Evolutionary conservation across 192 early-diverging fungal species (phyloP), one percentile per base, ranked within the genome.

Genomic region (Podila epigama): DNA sequence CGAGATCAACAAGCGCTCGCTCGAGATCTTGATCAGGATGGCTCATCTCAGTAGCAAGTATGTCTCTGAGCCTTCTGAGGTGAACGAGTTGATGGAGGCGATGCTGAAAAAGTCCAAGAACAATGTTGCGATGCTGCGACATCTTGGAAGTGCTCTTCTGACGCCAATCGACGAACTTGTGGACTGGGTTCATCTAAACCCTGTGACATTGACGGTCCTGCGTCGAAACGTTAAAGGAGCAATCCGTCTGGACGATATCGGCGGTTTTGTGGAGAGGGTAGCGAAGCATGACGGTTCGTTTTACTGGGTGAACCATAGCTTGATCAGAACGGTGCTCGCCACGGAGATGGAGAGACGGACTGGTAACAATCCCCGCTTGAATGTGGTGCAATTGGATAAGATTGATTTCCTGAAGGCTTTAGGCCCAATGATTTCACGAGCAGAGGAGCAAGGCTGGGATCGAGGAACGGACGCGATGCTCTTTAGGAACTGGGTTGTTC

Each of bases 181-280:
- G 10, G 73, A 77, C 50, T 77, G 73, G 73, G 31, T 64, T 11
- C 73, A 77, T 40, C 22, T 63, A 55, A 55, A 77, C 32, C 32
- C 41, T 0, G 54, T 68, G 2, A 33, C 40, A 4, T 11, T 68
- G 34, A 27, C 55, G 15, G 31, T 64, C 29, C 18, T 68, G 25
- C 3, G 15, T 4, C 29, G 10, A 3, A 36, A 31, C 37, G 0
- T 16, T 4, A 16, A 41, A 0, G 64, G 64, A 18, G 25, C 34
- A 34, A 64, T 77, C 37, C 40, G 33, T 0, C 32, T 68, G 32
- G 27, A 39, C 0, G 66, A 68, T 31, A 68, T 77, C 51, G 29
- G 58, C 10, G 25, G 44, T 10, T 68, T 64, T 59, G 54, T 68
- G 15, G 73, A 77, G 20, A 36, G 55, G 13, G 15, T 77, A 2